Conservation (phyloP, 106 monocot species). For the Cymbidium sinense region DNA sequence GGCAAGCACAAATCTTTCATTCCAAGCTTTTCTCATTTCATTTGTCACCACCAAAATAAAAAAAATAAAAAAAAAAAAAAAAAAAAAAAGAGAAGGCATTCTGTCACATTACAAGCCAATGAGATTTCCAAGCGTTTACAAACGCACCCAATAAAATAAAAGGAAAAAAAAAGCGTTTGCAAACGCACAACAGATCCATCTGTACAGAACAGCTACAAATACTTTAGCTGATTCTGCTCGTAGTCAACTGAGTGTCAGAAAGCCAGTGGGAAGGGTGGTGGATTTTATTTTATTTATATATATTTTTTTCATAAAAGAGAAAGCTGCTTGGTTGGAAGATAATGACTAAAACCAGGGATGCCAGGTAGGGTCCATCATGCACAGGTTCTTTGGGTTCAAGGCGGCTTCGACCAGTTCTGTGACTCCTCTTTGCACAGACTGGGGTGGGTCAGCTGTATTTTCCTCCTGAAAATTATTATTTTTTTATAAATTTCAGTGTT, state of each 20-base stretch:
- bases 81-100: too few relatives aligned
- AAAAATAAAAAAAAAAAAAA: too few relatives aligned
- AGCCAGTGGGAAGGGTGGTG: not conserved
- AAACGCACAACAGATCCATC: not conserved
- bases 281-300: too few relatives aligned
- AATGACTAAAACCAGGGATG: slow-evolving; percentile 99
- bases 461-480: slow-evolving; percentile 88
- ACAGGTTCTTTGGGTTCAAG: slow-evolving; percentile 63
- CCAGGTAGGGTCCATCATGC: slow-evolving; percentile 99
- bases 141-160: too few relatives aligned
- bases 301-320: not conserved
- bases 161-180: too few relatives aligned
- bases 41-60: not conserved
- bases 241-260: not conserved
- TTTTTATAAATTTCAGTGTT: too few relatives aligned
- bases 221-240: too few relatives aligned
- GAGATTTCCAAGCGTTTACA: not conserved
- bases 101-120: not conserved
- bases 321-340: not conserved
- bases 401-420: slow-evolving; percentile 83
- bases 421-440: slow-evolving; percentile 84
- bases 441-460: slow-evolving; percentile 66
- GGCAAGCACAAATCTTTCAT: not conserved
- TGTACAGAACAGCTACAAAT: not conserved
- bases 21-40: not conserved